Conservation (phyloP, 768 basidiomycete species). For the Amanita brunnescens region DNA sequence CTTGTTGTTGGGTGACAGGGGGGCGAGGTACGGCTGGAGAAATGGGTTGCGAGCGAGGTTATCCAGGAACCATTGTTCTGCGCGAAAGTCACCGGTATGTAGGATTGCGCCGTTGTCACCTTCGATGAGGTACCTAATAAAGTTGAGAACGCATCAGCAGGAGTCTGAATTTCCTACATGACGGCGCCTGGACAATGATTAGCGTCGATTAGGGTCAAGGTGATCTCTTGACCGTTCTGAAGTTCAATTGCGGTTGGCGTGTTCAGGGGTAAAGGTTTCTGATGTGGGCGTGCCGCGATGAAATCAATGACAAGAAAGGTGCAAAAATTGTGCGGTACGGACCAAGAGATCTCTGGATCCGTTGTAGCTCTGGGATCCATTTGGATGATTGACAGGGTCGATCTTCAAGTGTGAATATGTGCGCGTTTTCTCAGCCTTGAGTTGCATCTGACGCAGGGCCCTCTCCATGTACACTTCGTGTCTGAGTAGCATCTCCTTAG, state of each 20-base stretch:
- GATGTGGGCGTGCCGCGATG: not conserved
- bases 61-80: slow-evolving; percentile 75
- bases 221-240: slow-evolving; percentile 47
- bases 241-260: slow-evolving; percentile 57
- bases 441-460: slow-evolving; percentile 41
- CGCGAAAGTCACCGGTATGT: slow-evolving; percentile 91
- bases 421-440: slow-evolving; percentile 40
- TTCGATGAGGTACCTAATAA: slow-evolving; percentile 73
- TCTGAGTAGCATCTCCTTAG: slow-evolving; percentile 78
- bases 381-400: slow-evolving; percentile 34
- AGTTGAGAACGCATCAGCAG: not conserved
- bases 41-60: slow-evolving; percentile 59
- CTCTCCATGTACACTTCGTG: slow-evolving; percentile 68
- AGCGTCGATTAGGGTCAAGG: slow-evolving; percentile 77
- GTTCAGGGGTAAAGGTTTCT: slow-evolving; percentile 56
- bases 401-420: slow-evolving; percentile 66
- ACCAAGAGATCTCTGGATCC: slow-evolving; percentile 67
- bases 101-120: slow-evolving; percentile 62
- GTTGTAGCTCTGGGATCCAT: slow-evolving; percentile 38
- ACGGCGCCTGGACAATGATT: slow-evolving; percentile 95
- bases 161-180: slow-evolving; percentile 48
- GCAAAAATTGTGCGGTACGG: slow-evolving; percentile 13
- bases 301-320: not conserved
- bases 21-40: slow-evolving; percentile 60
- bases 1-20: slow-evolving; percentile 10